Evolutionary conservation across 2,329 filamentous ascomycete genomes (phyloP).

Genomic region (Alternaria angustiovoidea): DNA sequence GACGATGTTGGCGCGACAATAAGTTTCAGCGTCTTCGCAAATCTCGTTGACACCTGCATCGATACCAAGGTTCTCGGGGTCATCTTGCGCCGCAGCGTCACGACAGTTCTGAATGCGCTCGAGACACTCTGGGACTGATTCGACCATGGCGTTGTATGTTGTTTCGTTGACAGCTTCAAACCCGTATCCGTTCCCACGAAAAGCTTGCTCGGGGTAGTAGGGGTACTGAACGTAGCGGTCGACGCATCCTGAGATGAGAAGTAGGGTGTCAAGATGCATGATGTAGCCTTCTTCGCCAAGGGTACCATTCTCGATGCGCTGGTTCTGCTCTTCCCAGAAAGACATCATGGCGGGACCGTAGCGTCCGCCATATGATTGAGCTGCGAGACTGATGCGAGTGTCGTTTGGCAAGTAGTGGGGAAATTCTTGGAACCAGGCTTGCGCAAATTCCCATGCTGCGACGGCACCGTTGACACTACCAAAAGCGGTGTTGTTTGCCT

Average conservation of each 20-base stretch:
- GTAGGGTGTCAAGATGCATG: slow-evolving; percentile 19
- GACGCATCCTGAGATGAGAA: slow-evolving; percentile 21
- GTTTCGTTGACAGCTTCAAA: slow-evolving; percentile 24
- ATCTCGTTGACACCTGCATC: slow-evolving; percentile 49
- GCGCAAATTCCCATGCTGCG: slow-evolving; percentile 31
- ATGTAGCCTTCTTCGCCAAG: slow-evolving; percentile 15
- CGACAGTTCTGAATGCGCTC: slow-evolving; percentile 24
- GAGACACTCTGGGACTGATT: slow-evolving; percentile 23
- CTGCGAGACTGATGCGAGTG: slow-evolving; percentile 28
- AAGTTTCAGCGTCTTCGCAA: slow-evolving; percentile 61
- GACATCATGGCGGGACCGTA: slow-evolving; percentile 25
- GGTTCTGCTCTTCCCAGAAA: slow-evolving; percentile 25
- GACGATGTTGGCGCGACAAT: slow-evolving; percentile 38
- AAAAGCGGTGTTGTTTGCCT: slow-evolving; percentile 28
- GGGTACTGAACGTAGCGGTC: slow-evolving; percentile 20
- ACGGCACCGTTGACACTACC: slow-evolving; percentile 29
- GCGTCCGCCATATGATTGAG: slow-evolving; percentile 25
- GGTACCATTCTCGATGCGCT: slow-evolving; percentile 21
- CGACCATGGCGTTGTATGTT: slow-evolving; percentile 26
- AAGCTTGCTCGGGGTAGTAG: slow-evolving; percentile 23
- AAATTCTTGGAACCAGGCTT: slow-evolving; percentile 34
- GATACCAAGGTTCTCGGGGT: slow-evolving; percentile 50
- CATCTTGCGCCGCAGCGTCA: slow-evolving; percentile 19
- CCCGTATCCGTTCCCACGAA: slow-evolving; percentile 17
- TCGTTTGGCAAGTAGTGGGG: slow-evolving; percentile 30